Evolutionary conservation across 768 basidiomycete genomes (phyloP).

Genomic region (Boletus reticulatus): DNA sequence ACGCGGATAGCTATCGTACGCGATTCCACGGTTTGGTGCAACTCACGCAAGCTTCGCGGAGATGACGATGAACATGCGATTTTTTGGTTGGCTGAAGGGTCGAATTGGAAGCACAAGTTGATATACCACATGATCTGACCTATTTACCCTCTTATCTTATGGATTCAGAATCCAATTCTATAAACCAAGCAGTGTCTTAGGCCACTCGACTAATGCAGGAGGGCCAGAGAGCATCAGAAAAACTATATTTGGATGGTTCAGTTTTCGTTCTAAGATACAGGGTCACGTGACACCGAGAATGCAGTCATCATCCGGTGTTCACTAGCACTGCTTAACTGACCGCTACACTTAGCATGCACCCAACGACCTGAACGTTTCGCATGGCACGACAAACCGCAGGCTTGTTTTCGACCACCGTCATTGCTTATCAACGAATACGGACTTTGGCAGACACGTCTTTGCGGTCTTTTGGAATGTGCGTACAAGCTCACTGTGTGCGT

Average conservation of each 20-base stretch:
- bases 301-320: background rate
- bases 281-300: slow-evolving; percentile 19
- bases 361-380: slow-evolving; percentile 10
- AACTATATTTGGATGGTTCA: no score
- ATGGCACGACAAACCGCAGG: slow-evolving; percentile 24
- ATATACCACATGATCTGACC: slow-evolving; percentile 19
- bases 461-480: slow-evolving; percentile 79
- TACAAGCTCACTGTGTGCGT: slow-evolving; percentile 16
- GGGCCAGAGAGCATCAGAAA: no score
- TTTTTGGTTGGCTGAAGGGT: background rate
- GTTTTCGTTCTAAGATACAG: no score
- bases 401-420: slow-evolving; percentile 17
- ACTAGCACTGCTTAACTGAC: background rate
- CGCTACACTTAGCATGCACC: slow-evolving; percentile 14
- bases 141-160: slow-evolving; percentile 7
- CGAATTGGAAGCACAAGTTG: background rate
- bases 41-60: slow-evolving; percentile 38
- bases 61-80: slow-evolving; percentile 11
- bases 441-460: slow-evolving; percentile 50
- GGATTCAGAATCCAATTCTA: background rate
- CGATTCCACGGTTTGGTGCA: slow-evolving; percentile 40
- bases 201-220: no score
- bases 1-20: slow-evolving; percentile 47
- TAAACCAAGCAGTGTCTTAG: no score
- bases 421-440: slow-evolving; percentile 35